Evolutionary conservation across 305 asterid genomes (phyloP), one percentile per base, ranked within the genome.

Genomic region (Caryopteris hybrid): DNA sequence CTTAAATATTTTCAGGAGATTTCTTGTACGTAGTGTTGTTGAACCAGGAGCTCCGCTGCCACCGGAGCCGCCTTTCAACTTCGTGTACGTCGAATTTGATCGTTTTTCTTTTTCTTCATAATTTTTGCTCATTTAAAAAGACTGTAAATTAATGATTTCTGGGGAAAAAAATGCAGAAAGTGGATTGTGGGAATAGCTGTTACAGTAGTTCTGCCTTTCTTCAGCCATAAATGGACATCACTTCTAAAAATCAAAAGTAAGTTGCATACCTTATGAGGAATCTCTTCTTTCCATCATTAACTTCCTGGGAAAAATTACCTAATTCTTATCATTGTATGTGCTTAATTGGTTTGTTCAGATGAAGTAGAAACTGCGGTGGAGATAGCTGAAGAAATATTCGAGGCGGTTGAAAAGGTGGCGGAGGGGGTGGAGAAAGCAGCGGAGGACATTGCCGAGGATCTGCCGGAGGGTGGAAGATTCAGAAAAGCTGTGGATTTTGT

Each of bases 371-470:
- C 64, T 0, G 79, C 70, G 46, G 87, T 84, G 64, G 68, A 80
- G 74, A 60, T 61, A 3, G 79, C 73, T 53, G 83, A 81, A 20
- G 77, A 72, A 1, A 46, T 80, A 27, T 80, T 39, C 14, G 80
- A 64, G 62, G 77, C 72, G 14, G 76, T 68, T 58, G 87, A 77
- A 36, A 73, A 79, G 42, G 81, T 70, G 78, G 83, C 95, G 71
- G 91, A 79, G 48, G 81, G 68, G 67, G 81, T 88, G 39, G 95
- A 82, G 75, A 85, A 83, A 36, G 73, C 74, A 56, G 96, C 94
- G 39, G 87, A 86, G 45, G 74, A 78, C 14, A 18, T 80, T 16
- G 69, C 66, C 27, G 73, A 80, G 13, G 88, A 80, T 17, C 83
- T 89, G 33, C 91, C 94, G 1, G 76, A 73, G 56, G 88, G 76